Conservation (phyloP, 768 basidiomycete genomes). For the Tylopilus plumbeoviolaceoides region DNA sequence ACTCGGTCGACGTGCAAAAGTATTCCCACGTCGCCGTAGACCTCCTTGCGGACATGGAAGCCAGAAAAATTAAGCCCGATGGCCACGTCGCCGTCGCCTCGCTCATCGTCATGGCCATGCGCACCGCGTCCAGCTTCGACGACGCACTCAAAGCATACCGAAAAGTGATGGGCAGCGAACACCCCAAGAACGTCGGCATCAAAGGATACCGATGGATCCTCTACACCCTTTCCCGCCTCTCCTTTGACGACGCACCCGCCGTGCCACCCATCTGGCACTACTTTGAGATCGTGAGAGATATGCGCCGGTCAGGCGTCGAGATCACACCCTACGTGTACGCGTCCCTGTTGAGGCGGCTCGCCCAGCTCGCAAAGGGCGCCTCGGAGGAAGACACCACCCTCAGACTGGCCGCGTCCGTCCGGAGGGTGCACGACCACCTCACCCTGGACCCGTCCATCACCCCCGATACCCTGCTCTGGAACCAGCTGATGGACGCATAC, state of each 20-base stretch:
- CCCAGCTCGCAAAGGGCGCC: slow-evolving; percentile 35
- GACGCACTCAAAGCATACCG: slow-evolving; percentile 65
- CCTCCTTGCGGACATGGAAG: slow-evolving; percentile 66
- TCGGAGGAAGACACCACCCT: slow-evolving; percentile 21
- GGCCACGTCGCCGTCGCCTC: slow-evolving; percentile 45
- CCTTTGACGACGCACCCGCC: slow-evolving; percentile 39
- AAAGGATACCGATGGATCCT: slow-evolving; percentile 63
- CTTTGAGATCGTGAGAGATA: slow-evolving; percentile 76
- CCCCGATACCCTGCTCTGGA: slow-evolving; percentile 68
- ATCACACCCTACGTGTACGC: slow-evolving; percentile 62
- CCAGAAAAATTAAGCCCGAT: slow-evolving; percentile 42
- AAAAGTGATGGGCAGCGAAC: slow-evolving; percentile 29
- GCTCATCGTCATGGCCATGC: slow-evolving; percentile 65
- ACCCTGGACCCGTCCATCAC: slow-evolving; percentile 75
- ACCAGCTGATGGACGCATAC: slow-evolving; percentile 87
- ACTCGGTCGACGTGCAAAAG: slow-evolving; percentile 42
- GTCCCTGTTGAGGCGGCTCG: slow-evolving; percentile 57
- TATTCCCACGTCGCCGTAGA: slow-evolving; percentile 45
- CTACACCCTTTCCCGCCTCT: slow-evolving; percentile 55
- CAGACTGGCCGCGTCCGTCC: slow-evolving; percentile 46
- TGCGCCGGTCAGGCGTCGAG: slow-evolving; percentile 60
- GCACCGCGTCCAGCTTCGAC: slow-evolving; percentile 45
- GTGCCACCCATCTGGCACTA: slow-evolving; percentile 50
- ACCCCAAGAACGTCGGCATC: slow-evolving; percentile 41
- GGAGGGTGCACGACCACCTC: slow-evolving; percentile 69